phyloP scores from a whole-genome alignment of 202 grass and related monocot species.

The Musa balbisiana region DNA sequence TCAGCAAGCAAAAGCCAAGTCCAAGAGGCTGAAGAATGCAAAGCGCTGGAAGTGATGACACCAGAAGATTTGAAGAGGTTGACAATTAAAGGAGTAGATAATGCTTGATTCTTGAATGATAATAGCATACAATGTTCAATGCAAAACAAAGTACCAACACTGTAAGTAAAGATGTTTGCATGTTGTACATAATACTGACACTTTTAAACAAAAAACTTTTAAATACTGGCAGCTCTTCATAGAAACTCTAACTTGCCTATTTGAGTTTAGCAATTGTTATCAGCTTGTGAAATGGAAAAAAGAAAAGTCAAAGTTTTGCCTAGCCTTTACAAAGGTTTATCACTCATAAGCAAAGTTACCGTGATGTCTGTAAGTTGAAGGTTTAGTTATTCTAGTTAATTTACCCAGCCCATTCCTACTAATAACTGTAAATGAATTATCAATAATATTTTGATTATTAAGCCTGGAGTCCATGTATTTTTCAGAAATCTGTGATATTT shows the following conservation, averaged over 20 bases:
- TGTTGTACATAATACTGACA: constrained; percentile 47
- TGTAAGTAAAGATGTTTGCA: constrained; percentile 21
- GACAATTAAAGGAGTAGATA: background rate
- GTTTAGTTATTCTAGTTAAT: no score
- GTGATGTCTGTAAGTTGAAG: no score
- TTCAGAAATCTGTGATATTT: no score
- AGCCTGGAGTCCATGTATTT: no score
- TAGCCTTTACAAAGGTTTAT: no score
- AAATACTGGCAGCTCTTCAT: background rate
- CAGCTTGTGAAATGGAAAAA: no score
- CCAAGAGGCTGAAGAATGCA: constrained; percentile 60
- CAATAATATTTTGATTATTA: no score
- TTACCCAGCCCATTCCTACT: no score
- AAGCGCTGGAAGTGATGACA: constrained; percentile 66
- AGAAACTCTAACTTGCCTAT: background rate
- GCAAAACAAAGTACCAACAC: constrained; percentile 12
- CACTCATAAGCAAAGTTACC: no score
- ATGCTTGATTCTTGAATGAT: constrained; percentile 12
- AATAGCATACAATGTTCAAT: constrained; percentile 2
- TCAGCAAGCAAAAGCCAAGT: constrained; percentile 80
- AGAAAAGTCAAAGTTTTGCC: no score
- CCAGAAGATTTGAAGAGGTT: background rate
- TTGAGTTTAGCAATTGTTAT: no score
- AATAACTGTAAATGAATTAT: no score
- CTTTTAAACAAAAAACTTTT: background rate